Evolutionary conservation across 768 basidiomycete species (phyloP).

Genomic region (Galerina marginata): DNA sequence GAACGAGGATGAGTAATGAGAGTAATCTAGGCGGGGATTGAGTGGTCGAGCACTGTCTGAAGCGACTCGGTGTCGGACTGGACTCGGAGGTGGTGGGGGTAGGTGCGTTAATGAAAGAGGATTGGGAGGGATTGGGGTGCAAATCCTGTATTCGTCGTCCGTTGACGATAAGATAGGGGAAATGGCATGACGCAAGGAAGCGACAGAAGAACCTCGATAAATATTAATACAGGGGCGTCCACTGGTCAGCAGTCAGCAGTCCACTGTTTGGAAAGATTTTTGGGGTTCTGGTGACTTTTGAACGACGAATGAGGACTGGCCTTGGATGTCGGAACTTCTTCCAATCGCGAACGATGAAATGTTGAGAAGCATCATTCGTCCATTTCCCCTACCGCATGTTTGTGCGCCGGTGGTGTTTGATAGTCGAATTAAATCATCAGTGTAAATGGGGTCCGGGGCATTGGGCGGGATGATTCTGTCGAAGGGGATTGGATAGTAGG

Average conservation of each 20-base stretch:
- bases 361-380: neutral
- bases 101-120: no score
- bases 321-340: neutral
- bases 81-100: no score
- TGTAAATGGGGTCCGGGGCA: neutral
- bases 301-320: neutral
- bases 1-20: no score
- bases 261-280: conserved; percentile 1
- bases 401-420: neutral
- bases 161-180: no score
- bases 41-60: no score
- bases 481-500: neutral
- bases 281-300: neutral
- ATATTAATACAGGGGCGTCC: no score
- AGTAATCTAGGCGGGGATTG: no score
- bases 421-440: neutral
- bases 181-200: no score
- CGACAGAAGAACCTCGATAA: no score
- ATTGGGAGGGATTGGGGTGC: no score
- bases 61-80: no score
- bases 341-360: neutral
- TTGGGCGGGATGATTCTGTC: neutral
- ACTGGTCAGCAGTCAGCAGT: neutral
- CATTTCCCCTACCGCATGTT: neutral
- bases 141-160: no score